These are phyloP conservation scores for Hypocrella siamensis DNA, from an alignment of 2,329 filamentous ascomycete species.

Conservation along the genomic window DNA sequence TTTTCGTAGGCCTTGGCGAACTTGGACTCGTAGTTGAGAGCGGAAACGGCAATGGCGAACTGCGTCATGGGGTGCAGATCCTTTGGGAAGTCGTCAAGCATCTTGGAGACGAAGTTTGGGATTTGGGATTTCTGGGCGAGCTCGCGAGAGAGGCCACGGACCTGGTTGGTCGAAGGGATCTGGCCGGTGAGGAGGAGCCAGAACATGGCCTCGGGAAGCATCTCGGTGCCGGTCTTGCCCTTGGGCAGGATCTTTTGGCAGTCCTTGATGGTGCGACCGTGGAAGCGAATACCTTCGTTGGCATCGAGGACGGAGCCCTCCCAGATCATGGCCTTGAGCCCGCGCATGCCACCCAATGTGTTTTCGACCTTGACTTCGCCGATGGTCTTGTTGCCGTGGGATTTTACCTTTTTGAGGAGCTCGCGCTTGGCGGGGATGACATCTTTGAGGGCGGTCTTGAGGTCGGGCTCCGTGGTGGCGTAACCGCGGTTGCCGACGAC, in stretches of 20 bases:
- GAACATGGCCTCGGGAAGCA: slow-evolving; percentile 99
- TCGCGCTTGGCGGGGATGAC: slow-evolving; percentile 87
- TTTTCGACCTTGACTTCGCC: slow-evolving; percentile 91
- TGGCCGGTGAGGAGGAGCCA: slow-evolving; percentile 92
- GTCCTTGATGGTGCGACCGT: slow-evolving; percentile 94
- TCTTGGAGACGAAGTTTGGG: slow-evolving; percentile 67
- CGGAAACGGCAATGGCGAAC: slow-evolving; percentile 85
- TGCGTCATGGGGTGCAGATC: slow-evolving; percentile 98
- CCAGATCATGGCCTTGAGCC: slow-evolving; percentile 96
- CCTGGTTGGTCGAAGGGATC: slow-evolving; percentile 69
- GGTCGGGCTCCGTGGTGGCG: slow-evolving; percentile 67
- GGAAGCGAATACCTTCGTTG: slow-evolving; percentile 95
- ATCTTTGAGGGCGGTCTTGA: slow-evolving; percentile 74
- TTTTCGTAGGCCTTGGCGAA: slow-evolving; percentile 89
- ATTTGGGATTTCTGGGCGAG: slow-evolving; percentile 75
- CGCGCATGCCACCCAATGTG: slow-evolving; percentile 91
- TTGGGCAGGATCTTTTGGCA: slow-evolving; percentile 90
- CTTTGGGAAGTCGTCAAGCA: slow-evolving; percentile 79
- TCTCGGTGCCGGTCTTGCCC: slow-evolving; percentile 81
- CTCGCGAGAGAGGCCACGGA: slow-evolving; percentile 69
- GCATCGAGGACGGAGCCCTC: slow-evolving; percentile 94
- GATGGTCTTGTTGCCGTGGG: slow-evolving; percentile 64
- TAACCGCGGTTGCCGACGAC: slow-evolving; percentile 36
- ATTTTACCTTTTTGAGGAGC: slow-evolving; percentile 86
- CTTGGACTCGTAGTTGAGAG: slow-evolving; percentile 86